Evolutionary conservation across 2,329 filamentous ascomycete species (phyloP), one percentile per base, ranked within the genome.

Genomic region (Neopestalotiopsis sp.): DNA sequence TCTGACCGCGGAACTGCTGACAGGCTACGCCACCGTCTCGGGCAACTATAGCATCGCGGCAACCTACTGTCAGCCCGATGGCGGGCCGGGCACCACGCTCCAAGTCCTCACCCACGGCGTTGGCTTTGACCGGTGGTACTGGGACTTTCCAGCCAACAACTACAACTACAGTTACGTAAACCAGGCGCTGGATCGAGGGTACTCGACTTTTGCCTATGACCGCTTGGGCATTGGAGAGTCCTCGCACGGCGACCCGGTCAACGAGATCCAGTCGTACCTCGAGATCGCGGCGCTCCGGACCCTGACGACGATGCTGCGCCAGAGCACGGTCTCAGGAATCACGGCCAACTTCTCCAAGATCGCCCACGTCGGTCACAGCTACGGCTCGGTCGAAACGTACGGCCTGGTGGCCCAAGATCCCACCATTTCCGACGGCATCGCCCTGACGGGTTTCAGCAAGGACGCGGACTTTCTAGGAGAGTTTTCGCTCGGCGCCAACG

Each of bases 121-220:
- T 72, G 85, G 84, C 9, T 88, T 87, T 70, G 84, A 87, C 72
- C 85, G 85, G 69, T 79, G 77, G 75, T 91, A 91, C 81, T 91
- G 89, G 89, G 88, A 92, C 74, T 76, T 88, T 12, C 76, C 87
- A 0, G 86, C 81, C 79, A 83, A 88, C 75, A 80, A 84, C 73
- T 85, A 83, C 81, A 88, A 90, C 75, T 91, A 92, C 80, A 89
- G 85, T 74, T 92, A 92, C 76, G 83, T 88, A 34, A 81, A 86
- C 59, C 78, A 79, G 10, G 89, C 89, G 1, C 82, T 90, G 1
- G 84, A 83, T 57, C 71, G 82, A 9, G 86, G 86, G 56, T 91
- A 88, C 80, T 87, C 85, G 40, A 90, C 89, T 2, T 83, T 92
- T 60, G 79, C 84, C 10, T 90, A 85, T 78, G 89, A 92, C 77